A percentile compares a stretch with the other conserved stretches of the same genome.
Evolutionary conservation across 352 stramenopile genomes (phyloP).

Genomic region (Globisporangium takayamanum): DNA sequence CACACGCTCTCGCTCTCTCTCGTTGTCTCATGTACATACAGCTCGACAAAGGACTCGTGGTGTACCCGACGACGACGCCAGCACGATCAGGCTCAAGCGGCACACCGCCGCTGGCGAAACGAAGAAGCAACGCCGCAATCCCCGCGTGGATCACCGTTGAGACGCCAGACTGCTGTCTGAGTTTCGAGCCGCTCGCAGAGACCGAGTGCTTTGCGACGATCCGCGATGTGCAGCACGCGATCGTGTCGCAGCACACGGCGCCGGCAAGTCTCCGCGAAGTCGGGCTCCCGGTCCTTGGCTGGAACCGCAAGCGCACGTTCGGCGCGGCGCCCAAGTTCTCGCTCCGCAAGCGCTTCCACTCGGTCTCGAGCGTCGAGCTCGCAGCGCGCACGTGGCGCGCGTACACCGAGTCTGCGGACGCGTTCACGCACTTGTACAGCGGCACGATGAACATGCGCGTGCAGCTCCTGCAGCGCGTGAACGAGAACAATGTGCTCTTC

Average conservation of each 20-base stretch:
- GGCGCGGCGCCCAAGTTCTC: constrained; percentile 20
- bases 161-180: constrained; percentile 14
- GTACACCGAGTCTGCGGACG: constrained; percentile 22
- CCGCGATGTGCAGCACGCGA: constrained; percentile 6
- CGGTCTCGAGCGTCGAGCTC: constrained; percentile 12
- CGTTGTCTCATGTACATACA: background rate
- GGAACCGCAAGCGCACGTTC: constrained; percentile 30
- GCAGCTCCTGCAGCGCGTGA: constrained; percentile 28
- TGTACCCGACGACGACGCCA: background rate
- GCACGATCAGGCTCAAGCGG: background rate
- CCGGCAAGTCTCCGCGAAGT: constrained; percentile 13
- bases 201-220: constrained; percentile 21
- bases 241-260: constrained; percentile 15
- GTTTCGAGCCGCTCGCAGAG: constrained; percentile 19
- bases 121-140: background rate
- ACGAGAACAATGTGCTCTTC: constrained; percentile 26
- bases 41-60: background rate
- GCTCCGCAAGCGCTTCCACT: constrained; percentile 22
- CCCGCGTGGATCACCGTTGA: constrained; percentile 8
- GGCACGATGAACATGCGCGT: constrained; percentile 25
- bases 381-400: constrained; percentile 16
- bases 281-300: constrained; percentile 21
- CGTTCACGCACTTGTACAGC: constrained; percentile 30
- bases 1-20: background rate
- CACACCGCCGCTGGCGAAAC: background rate